phyloP scores from a whole-genome alignment of 129 eudicot genomes.

The Ambrosia artemisiifolia region DNA sequence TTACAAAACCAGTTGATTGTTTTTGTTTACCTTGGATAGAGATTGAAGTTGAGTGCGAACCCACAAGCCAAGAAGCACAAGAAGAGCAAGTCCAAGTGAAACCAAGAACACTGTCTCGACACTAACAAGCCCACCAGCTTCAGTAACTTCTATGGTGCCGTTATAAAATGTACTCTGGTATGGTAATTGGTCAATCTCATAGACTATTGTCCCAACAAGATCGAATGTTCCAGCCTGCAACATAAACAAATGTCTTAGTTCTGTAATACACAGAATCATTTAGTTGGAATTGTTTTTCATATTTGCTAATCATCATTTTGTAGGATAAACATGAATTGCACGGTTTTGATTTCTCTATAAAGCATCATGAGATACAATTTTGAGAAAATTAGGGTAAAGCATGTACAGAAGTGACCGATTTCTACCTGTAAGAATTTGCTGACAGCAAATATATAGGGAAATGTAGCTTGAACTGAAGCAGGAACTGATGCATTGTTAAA shows the following conservation, averaged over 20 bases:
- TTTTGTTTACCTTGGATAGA: conserved; percentile 67
- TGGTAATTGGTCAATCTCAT: conserved; percentile 71
- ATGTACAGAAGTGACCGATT: not conserved
- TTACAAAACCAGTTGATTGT: not conserved
- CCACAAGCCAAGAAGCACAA: conserved; percentile 73
- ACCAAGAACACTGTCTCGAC: conserved; percentile 82
- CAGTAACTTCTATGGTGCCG: conserved; percentile 87
- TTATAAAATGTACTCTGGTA: conserved; percentile 86
- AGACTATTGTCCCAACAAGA: conserved; percentile 85
- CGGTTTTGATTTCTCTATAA: too few species aligned
- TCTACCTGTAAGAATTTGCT: conserved; percentile 93
- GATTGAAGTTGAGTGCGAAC: conserved; percentile 60
- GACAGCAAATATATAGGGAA: conserved; percentile 74
- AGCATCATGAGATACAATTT: not conserved
- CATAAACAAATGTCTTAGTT: not conserved
- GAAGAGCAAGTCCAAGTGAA: conserved; percentile 68
- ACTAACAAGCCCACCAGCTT: conserved; percentile 77
- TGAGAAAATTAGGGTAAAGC: not conserved
- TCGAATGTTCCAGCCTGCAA: conserved; percentile 83
- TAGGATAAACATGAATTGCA: not conserved
- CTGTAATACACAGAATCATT: not conserved
- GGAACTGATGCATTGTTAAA: conserved; percentile 85
- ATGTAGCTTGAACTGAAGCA: conserved; percentile 83
- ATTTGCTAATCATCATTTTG: not conserved
- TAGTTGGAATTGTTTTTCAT: not conserved